These are phyloP conservation scores for Hsuehochloa calcarea DNA, from an alignment of 176 grass and related monocot species.

Conservation along the genomic window DNA sequence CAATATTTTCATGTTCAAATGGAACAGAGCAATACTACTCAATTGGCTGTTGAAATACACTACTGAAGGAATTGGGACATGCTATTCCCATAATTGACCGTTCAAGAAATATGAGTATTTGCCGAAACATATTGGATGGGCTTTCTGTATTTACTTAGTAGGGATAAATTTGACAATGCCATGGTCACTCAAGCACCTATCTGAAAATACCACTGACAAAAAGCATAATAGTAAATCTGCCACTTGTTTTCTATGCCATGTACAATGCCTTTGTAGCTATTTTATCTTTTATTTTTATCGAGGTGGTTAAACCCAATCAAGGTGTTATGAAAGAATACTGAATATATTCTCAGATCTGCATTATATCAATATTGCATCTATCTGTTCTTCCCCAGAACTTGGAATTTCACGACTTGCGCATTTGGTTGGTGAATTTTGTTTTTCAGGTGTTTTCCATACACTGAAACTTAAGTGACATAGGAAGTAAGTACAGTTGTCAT, in stretches of 20 bases:
- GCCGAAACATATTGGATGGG: not conserved
- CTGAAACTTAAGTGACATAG: not conserved
- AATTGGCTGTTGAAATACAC: not conserved
- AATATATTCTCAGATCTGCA: not conserved
- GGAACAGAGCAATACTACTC: not conserved
- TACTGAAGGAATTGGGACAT: not conserved
- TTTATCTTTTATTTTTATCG: not conserved
- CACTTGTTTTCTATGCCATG: not conserved
- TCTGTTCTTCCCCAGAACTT: not conserved
- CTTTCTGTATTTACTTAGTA: not conserved
- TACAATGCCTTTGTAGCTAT: not conserved
- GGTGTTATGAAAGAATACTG: not conserved
- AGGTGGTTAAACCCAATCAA: not conserved
- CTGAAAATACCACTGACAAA: not conserved
- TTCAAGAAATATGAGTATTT: not conserved
- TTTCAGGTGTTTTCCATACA: not conserved
- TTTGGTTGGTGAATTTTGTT: not conserved
- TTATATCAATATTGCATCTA: not conserved
- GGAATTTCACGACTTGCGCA: not conserved
- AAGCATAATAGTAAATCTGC: not conserved
- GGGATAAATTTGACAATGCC: not conserved
- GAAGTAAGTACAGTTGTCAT: not conserved
- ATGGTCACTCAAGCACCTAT: not conserved
- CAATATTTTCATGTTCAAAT: slow-evolving; percentile 10
- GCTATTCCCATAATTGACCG: not conserved